A percentile compares a stretch with the other conserved stretches of the same genome.
Evolutionary conservation across 352 stramenopile species (phyloP).

Genomic region (Phytophthora sojae): DNA sequence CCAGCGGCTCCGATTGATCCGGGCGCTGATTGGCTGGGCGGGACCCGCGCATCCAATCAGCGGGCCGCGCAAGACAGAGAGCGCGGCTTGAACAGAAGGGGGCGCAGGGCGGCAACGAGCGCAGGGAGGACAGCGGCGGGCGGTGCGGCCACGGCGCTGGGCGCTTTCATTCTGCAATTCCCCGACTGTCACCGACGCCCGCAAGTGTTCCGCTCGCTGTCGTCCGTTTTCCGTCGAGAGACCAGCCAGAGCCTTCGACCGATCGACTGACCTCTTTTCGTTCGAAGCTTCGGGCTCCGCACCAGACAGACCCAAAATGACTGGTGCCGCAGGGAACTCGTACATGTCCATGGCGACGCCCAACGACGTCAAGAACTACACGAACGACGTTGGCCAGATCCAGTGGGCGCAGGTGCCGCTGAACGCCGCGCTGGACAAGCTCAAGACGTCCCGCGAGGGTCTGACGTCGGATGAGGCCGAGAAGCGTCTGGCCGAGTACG

Average conservation of each 20-base stretch:
- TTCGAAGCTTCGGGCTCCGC: constrained; percentile 27
- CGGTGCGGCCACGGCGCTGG: constrained; percentile 8
- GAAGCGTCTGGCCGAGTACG: constrained; percentile 68
- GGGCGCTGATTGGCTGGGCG: constrained; percentile 14
- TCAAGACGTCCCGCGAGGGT: constrained; percentile 67
- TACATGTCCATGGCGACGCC: constrained; percentile 85
- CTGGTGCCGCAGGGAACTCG: constrained; percentile 56
- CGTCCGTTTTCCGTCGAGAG: constrained; percentile 28
- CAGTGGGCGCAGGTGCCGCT: constrained; percentile 49
- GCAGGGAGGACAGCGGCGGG: constrained; percentile 6
- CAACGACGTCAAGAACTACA: constrained; percentile 82
- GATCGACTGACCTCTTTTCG: background rate
- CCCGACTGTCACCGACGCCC: constrained; percentile 49
- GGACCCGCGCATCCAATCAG: constrained; percentile 14
- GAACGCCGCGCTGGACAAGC: constrained; percentile 80
- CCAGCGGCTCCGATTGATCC: background rate
- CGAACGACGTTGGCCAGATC: constrained; percentile 77
- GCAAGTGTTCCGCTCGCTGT: constrained; percentile 21
- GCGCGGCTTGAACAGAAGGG: too few relatives aligned
- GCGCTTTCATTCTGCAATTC: constrained; percentile 74
- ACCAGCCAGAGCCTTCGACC: constrained; percentile 32
- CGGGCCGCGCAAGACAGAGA: background rate
- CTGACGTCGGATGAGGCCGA: constrained; percentile 71
- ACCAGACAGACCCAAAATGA: constrained; percentile 55
- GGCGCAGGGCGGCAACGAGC: constrained; percentile 2